phyloP scores from a whole-genome alignment of 2,329 filamentous ascomycete genomes.

The Colletotrichum sp. region DNA sequence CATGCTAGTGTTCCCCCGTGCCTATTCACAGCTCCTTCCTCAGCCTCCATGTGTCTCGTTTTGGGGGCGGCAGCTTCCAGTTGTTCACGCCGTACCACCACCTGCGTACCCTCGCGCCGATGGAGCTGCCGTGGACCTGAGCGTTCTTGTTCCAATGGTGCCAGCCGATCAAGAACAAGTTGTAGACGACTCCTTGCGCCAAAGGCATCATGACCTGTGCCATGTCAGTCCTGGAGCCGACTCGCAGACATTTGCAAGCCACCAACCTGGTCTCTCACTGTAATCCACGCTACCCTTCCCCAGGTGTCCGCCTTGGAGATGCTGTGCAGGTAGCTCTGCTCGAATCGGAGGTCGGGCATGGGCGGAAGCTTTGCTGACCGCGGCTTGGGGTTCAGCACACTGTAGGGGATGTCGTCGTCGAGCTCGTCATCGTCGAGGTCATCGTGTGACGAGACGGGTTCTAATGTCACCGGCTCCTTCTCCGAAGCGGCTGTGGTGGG shows the following conservation, averaged over 20 bases:
- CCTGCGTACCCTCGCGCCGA: conserved; percentile 78
- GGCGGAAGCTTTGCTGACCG: conserved; percentile 57
- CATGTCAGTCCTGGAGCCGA: background rate
- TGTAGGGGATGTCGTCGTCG: conserved; percentile 70
- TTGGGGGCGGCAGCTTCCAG: conserved; percentile 71
- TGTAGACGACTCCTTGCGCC: conserved; percentile 88
- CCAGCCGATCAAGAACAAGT: conserved; percentile 85
- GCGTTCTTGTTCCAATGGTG: conserved; percentile 85
- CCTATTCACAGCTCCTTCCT: conserved; percentile 1
- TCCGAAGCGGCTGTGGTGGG: conserved; percentile 76
- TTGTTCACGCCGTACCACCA: conserved; percentile 98
- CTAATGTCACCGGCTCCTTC: conserved; percentile 54
- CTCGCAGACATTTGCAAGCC: background rate
- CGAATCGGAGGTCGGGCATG: conserved; percentile 90
- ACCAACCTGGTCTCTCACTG: conserved; percentile 82
- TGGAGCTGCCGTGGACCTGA: conserved; percentile 75
- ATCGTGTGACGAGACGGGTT: conserved; percentile 30
- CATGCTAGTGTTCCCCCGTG: background rate
- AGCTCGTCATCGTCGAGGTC: conserved; percentile 56
- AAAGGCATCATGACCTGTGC: conserved; percentile 82
- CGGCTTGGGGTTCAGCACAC: conserved; percentile 62
- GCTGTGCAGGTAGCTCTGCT: conserved; percentile 96
- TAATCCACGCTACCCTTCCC: conserved; percentile 84
- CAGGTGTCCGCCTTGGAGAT: conserved; percentile 80
- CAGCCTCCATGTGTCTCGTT: conserved; percentile 18